These are phyloP conservation scores for Telopea speciosissima DNA, from an alignment of 177 flowering plant genomes.

Conservation along the genomic window DNA sequence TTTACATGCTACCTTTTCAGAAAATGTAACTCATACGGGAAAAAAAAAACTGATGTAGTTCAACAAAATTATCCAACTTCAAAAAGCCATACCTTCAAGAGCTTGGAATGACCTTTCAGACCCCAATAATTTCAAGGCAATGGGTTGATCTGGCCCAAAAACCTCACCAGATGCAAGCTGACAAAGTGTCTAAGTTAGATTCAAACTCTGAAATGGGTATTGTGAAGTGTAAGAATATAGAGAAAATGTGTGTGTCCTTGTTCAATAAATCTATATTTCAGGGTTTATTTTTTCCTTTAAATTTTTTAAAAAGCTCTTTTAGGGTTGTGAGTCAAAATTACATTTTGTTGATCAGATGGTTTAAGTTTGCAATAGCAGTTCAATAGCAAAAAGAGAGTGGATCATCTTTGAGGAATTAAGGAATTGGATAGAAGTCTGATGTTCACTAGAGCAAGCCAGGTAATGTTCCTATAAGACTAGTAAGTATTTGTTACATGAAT, in stretches of 20 bases:
- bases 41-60: too few species aligned
- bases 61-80: too few species aligned
- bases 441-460: neutral
- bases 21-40: too few species aligned
- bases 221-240: neutral
- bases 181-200: constrained; percentile 8
- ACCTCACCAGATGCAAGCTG: constrained; percentile 98
- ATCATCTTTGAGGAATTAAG: neutral
- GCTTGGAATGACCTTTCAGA: constrained; percentile 86
- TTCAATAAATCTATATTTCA: neutral
- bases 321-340: neutral
- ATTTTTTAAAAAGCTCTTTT: too few species aligned
- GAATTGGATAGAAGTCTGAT: neutral
- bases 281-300: too few species aligned
- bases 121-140: constrained; percentile 83
- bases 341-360: neutral
- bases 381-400: neutral
- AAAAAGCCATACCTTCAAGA: constrained; percentile 61
- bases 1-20: too few species aligned
- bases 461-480: neutral
- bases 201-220: neutral
- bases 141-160: constrained; percentile 89
- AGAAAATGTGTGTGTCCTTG: too few species aligned
- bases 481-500: neutral
- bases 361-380: neutral